Evolutionary conservation across 2,329 filamentous ascomycete species (phyloP).

Genomic region (Pestalotiopsis sp.): DNA sequence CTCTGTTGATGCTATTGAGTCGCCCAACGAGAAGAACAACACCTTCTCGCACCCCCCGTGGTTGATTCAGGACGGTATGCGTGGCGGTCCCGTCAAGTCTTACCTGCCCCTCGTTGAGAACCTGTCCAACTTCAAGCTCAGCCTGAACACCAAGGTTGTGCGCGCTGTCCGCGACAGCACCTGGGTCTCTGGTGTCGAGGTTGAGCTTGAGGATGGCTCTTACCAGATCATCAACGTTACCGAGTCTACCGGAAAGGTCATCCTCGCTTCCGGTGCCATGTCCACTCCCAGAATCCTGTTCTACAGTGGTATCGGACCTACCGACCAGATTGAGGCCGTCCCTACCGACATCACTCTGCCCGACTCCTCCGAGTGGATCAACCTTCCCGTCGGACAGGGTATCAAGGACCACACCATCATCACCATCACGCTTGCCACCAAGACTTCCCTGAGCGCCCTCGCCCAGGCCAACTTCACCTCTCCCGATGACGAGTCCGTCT

Average conservation of each 20-base stretch:
- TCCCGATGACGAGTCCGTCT: constrained; percentile 25
- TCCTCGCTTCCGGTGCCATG: constrained; percentile 56
- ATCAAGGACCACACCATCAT: constrained; percentile 32
- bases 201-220: constrained; percentile 46
- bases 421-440: constrained; percentile 14
- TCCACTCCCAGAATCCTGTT: constrained; percentile 57
- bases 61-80: constrained; percentile 35
- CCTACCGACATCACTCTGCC: constrained; percentile 31
- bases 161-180: constrained; percentile 34
- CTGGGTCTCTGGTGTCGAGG: constrained; percentile 53
- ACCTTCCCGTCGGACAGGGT: constrained; percentile 38
- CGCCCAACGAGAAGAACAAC: constrained; percentile 18
- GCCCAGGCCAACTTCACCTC: constrained; percentile 51
- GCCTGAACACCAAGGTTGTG: constrained; percentile 21
- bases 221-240: constrained; percentile 54
- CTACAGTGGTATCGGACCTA: constrained; percentile 55
- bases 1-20: constrained; percentile 13
- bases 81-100: constrained; percentile 18
- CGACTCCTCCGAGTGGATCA: constrained; percentile 33
- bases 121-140: constrained; percentile 18
- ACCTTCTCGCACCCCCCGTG: constrained; percentile 49
- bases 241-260: constrained; percentile 49
- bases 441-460: constrained; percentile 17
- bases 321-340: constrained; percentile 42
- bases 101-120: constrained; percentile 18